A percentile compares a stretch with the other conserved stretches of the same genome.
phyloP scores from a whole-genome alignment of 257 asterid genomes.

The Gentiana macrophylla region DNA sequence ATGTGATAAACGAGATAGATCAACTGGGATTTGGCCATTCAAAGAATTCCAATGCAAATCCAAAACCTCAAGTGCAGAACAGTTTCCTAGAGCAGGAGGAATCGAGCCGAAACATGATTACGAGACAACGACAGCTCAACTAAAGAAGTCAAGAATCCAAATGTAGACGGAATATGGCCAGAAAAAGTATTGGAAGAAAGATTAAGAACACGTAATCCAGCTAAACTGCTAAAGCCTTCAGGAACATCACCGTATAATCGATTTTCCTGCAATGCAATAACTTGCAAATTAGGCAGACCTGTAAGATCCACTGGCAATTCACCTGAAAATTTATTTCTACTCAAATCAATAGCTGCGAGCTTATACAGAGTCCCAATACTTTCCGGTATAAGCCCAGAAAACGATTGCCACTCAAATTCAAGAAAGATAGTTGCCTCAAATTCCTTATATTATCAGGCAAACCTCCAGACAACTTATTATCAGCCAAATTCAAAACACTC shows the following conservation, averaged over 20 bases:
- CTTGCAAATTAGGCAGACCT: slow-evolving; percentile 63
- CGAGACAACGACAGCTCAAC: slow-evolving; percentile 44
- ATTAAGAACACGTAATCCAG: slow-evolving; percentile 44
- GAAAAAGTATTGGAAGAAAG: slow-evolving; percentile 55
- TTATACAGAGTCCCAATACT: slow-evolving; percentile 53
- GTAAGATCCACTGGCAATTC: slow-evolving; percentile 45
- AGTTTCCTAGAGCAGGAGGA: slow-evolving; percentile 53
- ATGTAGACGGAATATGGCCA: slow-evolving; percentile 49
- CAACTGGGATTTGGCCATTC: slow-evolving; percentile 39
- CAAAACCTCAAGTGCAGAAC: slow-evolving; percentile 42
- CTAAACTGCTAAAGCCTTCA: slow-evolving; percentile 62
- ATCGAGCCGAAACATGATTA: slow-evolving; percentile 42
- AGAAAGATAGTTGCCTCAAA: slow-evolving; percentile 33
- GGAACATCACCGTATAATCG: slow-evolving; percentile 45
- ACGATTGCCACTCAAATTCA: slow-evolving; percentile 52
- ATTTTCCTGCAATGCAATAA: slow-evolving; percentile 62
- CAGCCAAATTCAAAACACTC: slow-evolving; percentile 43
- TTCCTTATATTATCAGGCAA: slow-evolving; percentile 38
- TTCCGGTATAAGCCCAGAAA: slow-evolving; percentile 39
- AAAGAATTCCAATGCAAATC: slow-evolving; percentile 45
- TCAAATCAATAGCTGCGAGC: slow-evolving; percentile 43
- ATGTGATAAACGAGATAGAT: slow-evolving; percentile 32
- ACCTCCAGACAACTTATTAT: slow-evolving; percentile 40
- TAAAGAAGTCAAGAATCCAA: slow-evolving; percentile 57
- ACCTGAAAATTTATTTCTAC: slow-evolving; percentile 54